Evolutionary conservation across 2,329 filamentous ascomycete genomes (phyloP).

Genomic region (Calonectria hawksworthii): DNA sequence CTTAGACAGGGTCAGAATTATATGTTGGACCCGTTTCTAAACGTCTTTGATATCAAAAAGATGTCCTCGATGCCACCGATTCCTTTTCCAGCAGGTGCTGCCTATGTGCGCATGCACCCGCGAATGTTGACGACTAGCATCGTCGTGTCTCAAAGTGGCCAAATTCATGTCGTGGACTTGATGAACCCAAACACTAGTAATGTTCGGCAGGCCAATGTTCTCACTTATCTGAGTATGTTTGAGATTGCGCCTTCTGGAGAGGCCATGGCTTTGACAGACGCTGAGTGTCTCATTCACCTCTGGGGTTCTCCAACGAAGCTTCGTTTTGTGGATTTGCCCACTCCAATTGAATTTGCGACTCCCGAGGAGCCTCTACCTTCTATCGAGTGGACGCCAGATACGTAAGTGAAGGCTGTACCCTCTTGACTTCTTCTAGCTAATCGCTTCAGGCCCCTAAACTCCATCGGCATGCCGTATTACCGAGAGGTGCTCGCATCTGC

Average conservation of each 20-base stretch:
- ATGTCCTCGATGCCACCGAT: conserved; percentile 90
- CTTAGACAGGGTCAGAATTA: conserved; percentile 79
- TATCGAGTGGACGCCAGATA: conserved; percentile 80
- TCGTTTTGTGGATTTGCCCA: conserved; percentile 86
- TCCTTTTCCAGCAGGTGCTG: conserved; percentile 91
- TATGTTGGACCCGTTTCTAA: conserved; percentile 92
- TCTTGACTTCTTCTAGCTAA: conserved; percentile 24
- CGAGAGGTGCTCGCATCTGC: conserved; percentile 88
- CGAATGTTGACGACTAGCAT: conserved; percentile 96
- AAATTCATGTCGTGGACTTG: conserved; percentile 95
- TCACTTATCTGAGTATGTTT: conserved; percentile 81
- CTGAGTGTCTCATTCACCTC: conserved; percentile 83
- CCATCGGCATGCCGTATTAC: conserved; percentile 94
- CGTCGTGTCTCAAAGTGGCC: conserved; percentile 90
- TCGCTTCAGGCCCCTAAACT: conserved; percentile 77
- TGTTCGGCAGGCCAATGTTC: conserved; percentile 84
- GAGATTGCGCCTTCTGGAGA: conserved; percentile 92
- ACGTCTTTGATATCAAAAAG: conserved; percentile 95
- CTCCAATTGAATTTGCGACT: conserved; percentile 83
- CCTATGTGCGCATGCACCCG: conserved; percentile 96
- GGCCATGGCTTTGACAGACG: conserved; percentile 84
- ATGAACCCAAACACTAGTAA: conserved; percentile 93
- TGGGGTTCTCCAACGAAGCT: conserved; percentile 92
- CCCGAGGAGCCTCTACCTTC: conserved; percentile 68
- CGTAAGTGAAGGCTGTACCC: conserved; percentile 63